Base-by-base conservation (phyloP, 2,329 filamentous ascomycete species). In the Thyridium curvatum region DNA sequence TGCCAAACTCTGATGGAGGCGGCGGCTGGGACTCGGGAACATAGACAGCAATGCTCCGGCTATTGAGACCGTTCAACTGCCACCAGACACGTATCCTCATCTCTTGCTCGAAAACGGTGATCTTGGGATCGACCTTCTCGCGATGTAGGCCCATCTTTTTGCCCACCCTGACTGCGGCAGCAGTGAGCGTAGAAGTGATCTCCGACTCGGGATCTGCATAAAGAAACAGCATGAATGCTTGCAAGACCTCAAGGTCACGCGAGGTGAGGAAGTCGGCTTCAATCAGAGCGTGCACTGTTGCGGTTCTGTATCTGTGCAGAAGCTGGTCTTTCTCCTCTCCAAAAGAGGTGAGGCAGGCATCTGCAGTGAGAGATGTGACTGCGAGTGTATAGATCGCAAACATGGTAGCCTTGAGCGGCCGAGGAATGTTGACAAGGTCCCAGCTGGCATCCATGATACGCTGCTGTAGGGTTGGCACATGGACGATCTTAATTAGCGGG, bases 31-130 rank as follows among this genome's bases (percentile, higher is more conserved):
- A 6, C 36, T 40, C 42, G 21, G 34, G 4, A 43, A 45, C 21
- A 12, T 28, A 39, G 16, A 28, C 17, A 15, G 17, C 76, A 3
- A 69, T 69, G 2, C 70, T 68, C 36, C 74, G 59, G 3, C 66
- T 63, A 40, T 79, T 74, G 1, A 74, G 59, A 2, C 68, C 66
- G 31, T 71, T 68, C 1, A 80, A 60, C 44, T 71, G 68, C 69
- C 72, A 76, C 72, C 72, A 76, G 6, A 75, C 53, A 12, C 72
- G 60, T 17, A 72, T 61, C 3, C 72, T 62, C 56, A 75, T 71
- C 47, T 77, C 73, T 14, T 69, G 62, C 39, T 77, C 69, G 40
- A 77, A 72, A 0, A 72, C 67, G 3, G 64, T 50, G 1, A 77
- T 57, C 15, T 60, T 58, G 42, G 74, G 72, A 41, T 73, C 64